These are phyloP conservation scores for Chaetomium cochliodes DNA, from an alignment of 495 filamentous ascomycete genomes.

Conservation along the genomic window DNA sequence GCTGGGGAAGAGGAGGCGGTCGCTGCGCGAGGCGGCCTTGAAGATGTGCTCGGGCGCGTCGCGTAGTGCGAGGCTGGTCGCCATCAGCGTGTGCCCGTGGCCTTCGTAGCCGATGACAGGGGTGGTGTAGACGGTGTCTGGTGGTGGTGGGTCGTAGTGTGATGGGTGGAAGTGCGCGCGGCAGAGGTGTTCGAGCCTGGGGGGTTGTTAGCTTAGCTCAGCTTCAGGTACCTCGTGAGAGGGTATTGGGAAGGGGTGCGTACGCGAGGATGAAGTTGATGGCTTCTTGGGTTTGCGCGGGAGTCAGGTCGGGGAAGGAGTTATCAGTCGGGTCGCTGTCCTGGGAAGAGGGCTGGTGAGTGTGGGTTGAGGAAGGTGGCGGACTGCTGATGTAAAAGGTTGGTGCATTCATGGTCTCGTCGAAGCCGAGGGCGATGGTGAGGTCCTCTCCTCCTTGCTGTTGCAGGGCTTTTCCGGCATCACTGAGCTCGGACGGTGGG, in stretches of 20 bases:
- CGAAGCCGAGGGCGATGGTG: conserved; percentile 36
- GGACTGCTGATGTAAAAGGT: conserved; percentile 33
- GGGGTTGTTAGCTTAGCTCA: background rate
- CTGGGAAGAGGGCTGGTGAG: conserved; percentile 1
- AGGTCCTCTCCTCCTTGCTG: conserved; percentile 21
- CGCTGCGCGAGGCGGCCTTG: conserved; percentile 21
- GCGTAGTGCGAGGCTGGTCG: conserved; percentile 41
- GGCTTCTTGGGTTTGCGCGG: conserved; percentile 42
- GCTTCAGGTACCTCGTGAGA: background rate
- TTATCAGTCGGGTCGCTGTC: conserved; percentile 10
- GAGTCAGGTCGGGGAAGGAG: conserved; percentile 24
- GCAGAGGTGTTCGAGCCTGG: conserved; percentile 52
- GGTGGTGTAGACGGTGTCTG: conserved; percentile 26
- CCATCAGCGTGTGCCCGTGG: conserved; percentile 50
- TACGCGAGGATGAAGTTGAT: conserved; percentile 55
- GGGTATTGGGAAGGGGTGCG: conserved; percentile 13
- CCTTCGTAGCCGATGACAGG: conserved; percentile 9
- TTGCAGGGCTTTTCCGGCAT: background rate
- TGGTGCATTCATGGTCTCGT: conserved; percentile 32
- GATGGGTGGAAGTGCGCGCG: conserved; percentile 45
- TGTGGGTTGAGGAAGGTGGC: conserved; percentile 14
- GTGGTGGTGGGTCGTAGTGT: conserved; percentile 28
- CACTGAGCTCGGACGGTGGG: conserved; percentile 1
- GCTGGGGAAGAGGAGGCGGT: conserved; percentile 11
- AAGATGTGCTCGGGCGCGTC: conserved; percentile 35